Evolutionary conservation across 148 eudicot genomes (phyloP), one percentile per base, ranked within the genome.

Genomic region (Diospyros lotus): DNA sequence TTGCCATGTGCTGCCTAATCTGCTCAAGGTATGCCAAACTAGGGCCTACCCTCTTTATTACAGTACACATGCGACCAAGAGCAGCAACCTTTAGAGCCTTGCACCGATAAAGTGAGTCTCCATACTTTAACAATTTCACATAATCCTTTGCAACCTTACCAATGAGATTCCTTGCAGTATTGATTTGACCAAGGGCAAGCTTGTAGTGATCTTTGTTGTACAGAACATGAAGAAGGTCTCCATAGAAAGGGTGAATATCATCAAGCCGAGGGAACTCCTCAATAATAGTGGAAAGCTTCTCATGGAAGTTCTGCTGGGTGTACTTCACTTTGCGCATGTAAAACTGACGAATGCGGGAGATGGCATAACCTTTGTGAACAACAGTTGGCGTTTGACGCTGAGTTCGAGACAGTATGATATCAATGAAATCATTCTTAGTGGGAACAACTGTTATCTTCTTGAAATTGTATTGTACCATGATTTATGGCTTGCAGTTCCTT

Each of bases 191-290:
- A 71, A 94, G 93, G 40, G 98, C 98, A 79, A 94, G 97, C 75
- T 94, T 94, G 93, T 94, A 94, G 75, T 94, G 97, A 80, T 94
- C 98, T 78, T 94, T 94, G 78, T 94, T 94, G 79, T 91, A 94
- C 8, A 94, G 88, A 58, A 94, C 97, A 82, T 94, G 93, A 64
- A 91, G 90, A 58, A 94, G 93, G 66, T 94, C 98, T 9, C 98
- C 97, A 63, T 94, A 94, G 80, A 94, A 94, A 73, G 98, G 98
- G 67, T 93, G 98, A 82, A 94, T 90, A 66, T 84, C 94, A 70
- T 88, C 90, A 6, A 94, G 93, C 65, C 97, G 83, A 5, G 98
- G 98, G 75, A 94, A 94, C 82, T 94, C 98, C 5, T 91, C 97
- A n/a, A 94, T 94, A 79, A 94, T 94, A 62, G 94, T 92, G 61